Evolutionary conservation across 371 early-diverging fungal species (phyloP).

Genomic region (Globomyces sp.): DNA sequence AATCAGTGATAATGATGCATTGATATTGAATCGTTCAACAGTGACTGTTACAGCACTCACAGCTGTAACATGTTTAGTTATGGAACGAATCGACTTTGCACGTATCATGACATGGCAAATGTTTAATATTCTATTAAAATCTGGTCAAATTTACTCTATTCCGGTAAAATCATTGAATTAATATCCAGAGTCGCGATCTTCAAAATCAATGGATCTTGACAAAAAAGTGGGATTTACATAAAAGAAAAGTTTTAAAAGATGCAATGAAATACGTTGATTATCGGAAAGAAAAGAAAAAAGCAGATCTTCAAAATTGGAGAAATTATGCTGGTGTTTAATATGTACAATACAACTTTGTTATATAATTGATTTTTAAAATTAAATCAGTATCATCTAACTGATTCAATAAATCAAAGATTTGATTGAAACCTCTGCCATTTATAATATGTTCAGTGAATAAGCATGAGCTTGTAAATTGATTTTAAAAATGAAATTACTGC

Average conservation of each 20-base stretch:
- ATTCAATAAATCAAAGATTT: too few species aligned
- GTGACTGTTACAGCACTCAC: conserved; percentile 4
- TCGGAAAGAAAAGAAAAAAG: not conserved
- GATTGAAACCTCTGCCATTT: too few species aligned
- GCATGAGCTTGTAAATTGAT: too few species aligned
- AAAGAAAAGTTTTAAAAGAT: not conserved
- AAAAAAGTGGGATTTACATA: not conserved
- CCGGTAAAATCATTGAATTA: not conserved
- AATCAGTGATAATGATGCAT: conserved; percentile 18
- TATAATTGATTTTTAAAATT: too few species aligned
- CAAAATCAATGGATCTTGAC: not conserved
- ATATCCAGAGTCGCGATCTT: not conserved
- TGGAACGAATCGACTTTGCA: conserved; percentile 21
- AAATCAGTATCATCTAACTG: too few species aligned
- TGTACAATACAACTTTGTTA: too few species aligned
- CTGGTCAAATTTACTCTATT: conserved; percentile 8
- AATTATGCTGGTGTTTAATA: too few species aligned
- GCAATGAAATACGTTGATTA: not conserved
- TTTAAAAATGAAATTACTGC: too few species aligned
- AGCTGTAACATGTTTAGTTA: conserved; percentile 15
- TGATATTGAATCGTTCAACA: conserved; percentile 4
- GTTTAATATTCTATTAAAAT: conserved; percentile 6
- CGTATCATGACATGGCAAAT: conserved; percentile 15
- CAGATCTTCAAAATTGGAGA: not conserved
- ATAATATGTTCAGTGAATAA: too few species aligned